phyloP scores from a whole-genome alignment of 2,329 filamentous ascomycete species.

The Scedosporium dehoogii region DNA sequence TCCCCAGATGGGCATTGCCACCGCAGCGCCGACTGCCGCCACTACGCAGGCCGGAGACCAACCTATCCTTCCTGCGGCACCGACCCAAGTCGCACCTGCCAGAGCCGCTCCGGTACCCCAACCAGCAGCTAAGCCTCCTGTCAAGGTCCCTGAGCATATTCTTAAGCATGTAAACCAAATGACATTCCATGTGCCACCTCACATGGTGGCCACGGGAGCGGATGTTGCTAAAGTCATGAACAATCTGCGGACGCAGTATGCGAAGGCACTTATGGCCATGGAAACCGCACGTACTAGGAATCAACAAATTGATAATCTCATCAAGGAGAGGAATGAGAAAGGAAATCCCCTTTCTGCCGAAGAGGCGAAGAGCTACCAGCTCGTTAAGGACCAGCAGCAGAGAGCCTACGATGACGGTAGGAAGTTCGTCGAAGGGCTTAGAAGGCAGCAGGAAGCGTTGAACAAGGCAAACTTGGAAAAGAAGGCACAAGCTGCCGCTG shows the following conservation, averaged over 20 bases:
- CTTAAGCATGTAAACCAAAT: conserved; percentile 37
- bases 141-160: conserved; percentile 32
- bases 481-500: conserved; percentile 13
- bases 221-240: conserved; percentile 38
- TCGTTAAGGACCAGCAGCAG: conserved; percentile 31
- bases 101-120: conserved; percentile 13
- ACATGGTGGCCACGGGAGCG: conserved; percentile 27
- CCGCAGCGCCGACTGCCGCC: conserved; percentile 7
- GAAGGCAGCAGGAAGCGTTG: conserved; percentile 32
- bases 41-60: conserved; percentile 10
- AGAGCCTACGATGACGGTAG: conserved; percentile 37
- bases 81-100: conserved; percentile 14
- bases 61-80: conserved; percentile 11
- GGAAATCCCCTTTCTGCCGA: conserved; percentile 35
- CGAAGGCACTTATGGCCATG: conserved; percentile 38
- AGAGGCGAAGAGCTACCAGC: conserved; percentile 33
- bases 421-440: conserved; percentile 36
- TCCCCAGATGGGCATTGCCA: conserved; percentile 4
- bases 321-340: conserved; percentile 31
- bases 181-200: conserved; percentile 32
- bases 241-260: conserved; percentile 36
- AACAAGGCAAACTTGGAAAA: conserved; percentile 15
- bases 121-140: conserved; percentile 23
- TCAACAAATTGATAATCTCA: conserved; percentile 28
- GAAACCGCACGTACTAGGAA: conserved; percentile 33